phyloP scores from a whole-genome alignment of 495 filamentous ascomycete genomes.

The Daldinia childiae region DNA sequence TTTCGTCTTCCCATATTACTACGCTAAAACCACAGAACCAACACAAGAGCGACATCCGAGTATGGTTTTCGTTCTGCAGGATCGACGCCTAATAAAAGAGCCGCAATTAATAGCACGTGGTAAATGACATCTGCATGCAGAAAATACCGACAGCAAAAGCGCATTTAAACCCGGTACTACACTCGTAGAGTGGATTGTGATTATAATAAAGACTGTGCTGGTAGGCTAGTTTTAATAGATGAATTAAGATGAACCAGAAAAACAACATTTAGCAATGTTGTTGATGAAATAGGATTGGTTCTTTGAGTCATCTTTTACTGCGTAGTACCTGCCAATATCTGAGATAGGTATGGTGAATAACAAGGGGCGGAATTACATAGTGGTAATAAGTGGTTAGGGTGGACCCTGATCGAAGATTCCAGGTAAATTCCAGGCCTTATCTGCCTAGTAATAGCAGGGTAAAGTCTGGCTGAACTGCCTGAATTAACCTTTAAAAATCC shows the following conservation, averaged over 20 bases:
- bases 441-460: neutral
- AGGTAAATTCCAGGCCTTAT: neutral
- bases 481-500: conserved; percentile 10
- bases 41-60: neutral
- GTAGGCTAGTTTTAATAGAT: neutral
- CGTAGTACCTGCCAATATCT: neutral
- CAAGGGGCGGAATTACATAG: conserved; percentile 1
- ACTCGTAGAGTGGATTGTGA: conserved; percentile 10
- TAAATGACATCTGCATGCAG: conserved; percentile 27
- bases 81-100: no score
- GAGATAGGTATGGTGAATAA: neutral
- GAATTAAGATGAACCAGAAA: neutral
- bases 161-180: conserved; percentile 8
- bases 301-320: neutral
- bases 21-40: no score
- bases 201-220: neutral
- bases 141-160: conserved; percentile 1
- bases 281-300: neutral
- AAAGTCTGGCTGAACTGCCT: neutral
- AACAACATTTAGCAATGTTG: neutral
- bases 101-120: conserved; percentile 32
- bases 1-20: no score
- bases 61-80: no score
- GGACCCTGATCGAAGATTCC: conserved; percentile 20
- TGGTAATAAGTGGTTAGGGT: neutral